Conservation (phyloP, 331 rosid genomes). For the Quercus phellos region DNA sequence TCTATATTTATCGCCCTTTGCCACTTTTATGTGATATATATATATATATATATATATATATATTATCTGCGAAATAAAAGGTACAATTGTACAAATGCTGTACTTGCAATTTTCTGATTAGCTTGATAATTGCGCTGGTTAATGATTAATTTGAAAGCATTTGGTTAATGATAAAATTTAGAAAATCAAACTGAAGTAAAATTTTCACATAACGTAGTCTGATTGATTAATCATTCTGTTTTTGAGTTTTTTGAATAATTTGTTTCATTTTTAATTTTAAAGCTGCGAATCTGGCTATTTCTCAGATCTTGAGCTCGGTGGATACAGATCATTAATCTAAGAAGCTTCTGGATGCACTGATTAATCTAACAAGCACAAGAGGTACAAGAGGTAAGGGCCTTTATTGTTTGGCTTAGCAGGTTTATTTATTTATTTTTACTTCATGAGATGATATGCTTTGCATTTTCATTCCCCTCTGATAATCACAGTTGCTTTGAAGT, state of each 20-base stretch:
- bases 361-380: conserved; percentile 6
- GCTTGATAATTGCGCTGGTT: background rate
- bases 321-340: conserved; percentile 36
- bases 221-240: background rate
- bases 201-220: background rate
- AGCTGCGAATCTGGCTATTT: conserved; percentile 30
- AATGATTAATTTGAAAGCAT: background rate
- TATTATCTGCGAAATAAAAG: no score
- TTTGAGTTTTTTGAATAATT: conserved; percentile 1
- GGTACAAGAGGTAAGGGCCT: background rate
- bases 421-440: background rate
- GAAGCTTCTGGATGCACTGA: conserved; percentile 48
- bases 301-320: conserved; percentile 30
- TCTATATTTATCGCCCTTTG: background rate
- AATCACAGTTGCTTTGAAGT: background rate
- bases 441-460: background rate
- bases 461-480: background rate
- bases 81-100: background rate
- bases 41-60: background rate
- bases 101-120: background rate
- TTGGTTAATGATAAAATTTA: background rate
- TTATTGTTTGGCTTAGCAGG: background rate
- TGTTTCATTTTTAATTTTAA: conserved; percentile 38
- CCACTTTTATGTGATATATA: background rate
- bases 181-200: background rate